Evolutionary conservation across 352 stramenopile genomes (phyloP), one percentile per base, ranked within the genome.

Genomic region (Phytophthora hibernalis): DNA sequence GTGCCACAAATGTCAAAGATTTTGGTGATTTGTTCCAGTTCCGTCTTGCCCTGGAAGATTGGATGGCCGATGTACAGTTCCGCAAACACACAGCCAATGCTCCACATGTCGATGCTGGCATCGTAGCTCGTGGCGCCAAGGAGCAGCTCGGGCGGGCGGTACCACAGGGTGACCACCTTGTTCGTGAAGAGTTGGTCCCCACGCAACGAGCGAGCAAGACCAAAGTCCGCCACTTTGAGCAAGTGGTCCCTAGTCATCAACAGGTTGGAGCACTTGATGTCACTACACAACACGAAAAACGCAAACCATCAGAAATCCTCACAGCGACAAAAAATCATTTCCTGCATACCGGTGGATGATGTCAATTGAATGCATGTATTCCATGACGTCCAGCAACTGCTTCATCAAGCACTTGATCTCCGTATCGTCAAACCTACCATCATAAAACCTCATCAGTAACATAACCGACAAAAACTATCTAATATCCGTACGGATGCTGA

Each of bases 81-180:
- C 5, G 83, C 89, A 61, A 96, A 91, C 2, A 96, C 87, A 30
- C 89, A 96, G 1, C 95, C 96, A 44, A 98, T 97, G 33, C 95
- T 97, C 94, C 96, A 99, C 79, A 98, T 97, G 70, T 99, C 96
- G 40, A 99, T 97, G 35, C 82, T 97, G 7, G 87, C 85, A 35
- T 96, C 90, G 72, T 99, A 99, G 54, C 80, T 90, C 1, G 93
- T 98, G n/a, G 85, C 93, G 8, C 96, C 93, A 11, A 99, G 81
- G 21, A 99, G 74, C 4, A 99, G 82, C 75, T 99, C 96, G 0
- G 96, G 96, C 4, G 95, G 85, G 0, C 96, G 84, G 65, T 99
- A 99, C 96, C 96, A 99, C 9, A 97, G 74, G 28, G 96, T 99
- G 12, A 98, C 95, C 3, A 99, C 96, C 62, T 99, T 98, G 87